Evolutionary conservation across 2,329 filamentous ascomycete species (phyloP), one percentile per base, ranked within the genome.

Genomic region (Ceratocystiopsis minuta): DNA sequence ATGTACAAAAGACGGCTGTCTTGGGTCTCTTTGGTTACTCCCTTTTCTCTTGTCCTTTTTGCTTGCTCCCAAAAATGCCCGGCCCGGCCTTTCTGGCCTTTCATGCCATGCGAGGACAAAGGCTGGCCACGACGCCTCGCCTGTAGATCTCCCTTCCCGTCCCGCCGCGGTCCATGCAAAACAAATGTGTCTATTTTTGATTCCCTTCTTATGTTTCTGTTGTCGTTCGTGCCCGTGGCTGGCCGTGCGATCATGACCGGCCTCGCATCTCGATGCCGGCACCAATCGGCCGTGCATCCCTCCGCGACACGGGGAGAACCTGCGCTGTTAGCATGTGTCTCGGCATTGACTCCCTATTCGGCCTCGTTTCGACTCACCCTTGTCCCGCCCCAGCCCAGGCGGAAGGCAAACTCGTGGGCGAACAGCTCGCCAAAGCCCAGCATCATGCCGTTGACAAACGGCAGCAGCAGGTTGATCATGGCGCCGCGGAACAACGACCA

Each of bases 401-500:
- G 69, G 56, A 88, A 98, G 2, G 90, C 90, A 40, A 84, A 80
- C 64, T 98, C 90, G 56, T 98, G 90, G 42, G 90, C 90, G 60
- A 98, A 88, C 40, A 98, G 64, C 64, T 98, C 90, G 51, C 90
- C 90, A 55, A 98, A 95, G 2, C 90, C 90, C 54, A 98, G 64
- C 90, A 98, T 98, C 67, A 98, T 73, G 38, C 90, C 90, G 62
- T 98, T 98, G 55, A 98, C 75, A 54, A 98, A 98, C 0, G 90
- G 90, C 16, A 98, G 63, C 1, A 98, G 54, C n/a, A 98, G 66
- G 58, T 98, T 98, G 62, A 98, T 98, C 6, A 87, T 86, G 15
- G 86, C 84, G 34, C 90, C 85, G 43, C 88, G 76, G 42, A 95
- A 50, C 48, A 98, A 60, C 11, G 82, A 77, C 83, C 84, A 94